Base-by-base conservation (phyloP, 352 stramenopile genomes). In the Ophiocytium majus region DNA sequence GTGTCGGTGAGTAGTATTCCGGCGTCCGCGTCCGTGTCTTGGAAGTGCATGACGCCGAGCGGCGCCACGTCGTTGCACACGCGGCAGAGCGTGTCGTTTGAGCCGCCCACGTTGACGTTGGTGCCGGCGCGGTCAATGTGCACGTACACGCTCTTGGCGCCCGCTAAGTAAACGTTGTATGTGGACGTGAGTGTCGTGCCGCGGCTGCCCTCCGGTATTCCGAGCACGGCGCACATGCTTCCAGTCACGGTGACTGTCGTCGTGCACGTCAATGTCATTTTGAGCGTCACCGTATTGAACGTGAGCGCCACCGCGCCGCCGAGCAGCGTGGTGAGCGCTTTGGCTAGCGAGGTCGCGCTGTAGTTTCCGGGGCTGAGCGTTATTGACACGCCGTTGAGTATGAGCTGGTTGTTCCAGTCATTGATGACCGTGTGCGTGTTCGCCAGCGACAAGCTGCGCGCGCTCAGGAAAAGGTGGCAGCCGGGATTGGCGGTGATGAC, bases 291-390 rank as follows among this genome's bases (percentile, higher is more conserved):
- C 10, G 5, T 37, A 76, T 76, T 76, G 17, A 17, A 76, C 64
- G 34, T 14, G 5, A 17, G 5, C 5, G 5, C 17, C 34, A 76
- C 34, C 34, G 5, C 34, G 5, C 5, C 64, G 64, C 5, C 5
- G 5, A 17, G 64, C 64, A 76, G 64, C 17, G 57, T 66, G 57
- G 19, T 66, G 17, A 66, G 57, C 31, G 64, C 64, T 10, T 5
- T 17, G 5, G 17, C 34, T 17, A 76, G 64, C 34, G 5, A 5
- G 31, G 10, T 14, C 31, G 34, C 34, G 64, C 31, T 37, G 64
- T 76, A 76, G 64, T 76, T 76, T 14, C 64, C 64, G 31, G 64
- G 64, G 64, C 5, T 76, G 31, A 76, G 5, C 34, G 64, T 76
- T 10, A 14, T 76, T 5, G 5, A 17, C 31, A 10, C 34, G 64